phyloP scores from a whole-genome alignment of 164 flowering plant genomes.

The Macadamia tetraphylla region DNA sequence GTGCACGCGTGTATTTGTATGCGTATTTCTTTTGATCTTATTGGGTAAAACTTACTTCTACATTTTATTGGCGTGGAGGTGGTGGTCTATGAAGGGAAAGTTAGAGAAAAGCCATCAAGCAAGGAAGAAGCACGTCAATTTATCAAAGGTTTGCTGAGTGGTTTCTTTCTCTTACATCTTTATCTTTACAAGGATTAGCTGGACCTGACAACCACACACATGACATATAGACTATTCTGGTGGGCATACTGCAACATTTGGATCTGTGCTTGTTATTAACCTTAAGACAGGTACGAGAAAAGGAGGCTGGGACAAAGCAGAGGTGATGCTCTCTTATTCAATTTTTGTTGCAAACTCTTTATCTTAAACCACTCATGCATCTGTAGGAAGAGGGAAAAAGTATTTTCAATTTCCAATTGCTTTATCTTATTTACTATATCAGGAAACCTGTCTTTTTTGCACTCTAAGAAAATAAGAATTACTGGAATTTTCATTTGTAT shows the following conservation, averaged over 20 bases:
- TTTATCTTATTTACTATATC: too few species aligned
- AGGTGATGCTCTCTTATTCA: slow-evolving; percentile 44
- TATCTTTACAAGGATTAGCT: background rate
- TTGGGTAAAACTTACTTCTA: slow-evolving; percentile 20
- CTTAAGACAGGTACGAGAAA: slow-evolving; percentile 61
- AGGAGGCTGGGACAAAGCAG: slow-evolving; percentile 80
- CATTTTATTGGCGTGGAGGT: slow-evolving; percentile 57
- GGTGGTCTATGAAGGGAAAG: slow-evolving; percentile 84
- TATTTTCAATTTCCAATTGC: too few species aligned
- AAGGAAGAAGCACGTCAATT: slow-evolving; percentile 82
- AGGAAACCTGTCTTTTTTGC: background rate
- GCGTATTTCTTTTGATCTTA: background rate
- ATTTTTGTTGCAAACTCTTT: background rate
- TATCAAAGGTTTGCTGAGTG: slow-evolving; percentile 49
- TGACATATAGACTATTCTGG: slow-evolving; percentile 66
- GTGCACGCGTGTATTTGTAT: background rate
- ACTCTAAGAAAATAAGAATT: too few species aligned
- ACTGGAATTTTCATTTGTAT: too few species aligned
- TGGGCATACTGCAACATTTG: slow-evolving; percentile 64
- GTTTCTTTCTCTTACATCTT: background rate
- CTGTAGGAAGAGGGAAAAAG: background rate
- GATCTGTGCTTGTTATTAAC: slow-evolving; percentile 81
- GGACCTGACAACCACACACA: background rate
- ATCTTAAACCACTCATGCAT: background rate
- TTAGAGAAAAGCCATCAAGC: slow-evolving; percentile 87